phyloP scores from a whole-genome alignment of 345 rosid species.

The Aquilaria sinensis region DNA sequence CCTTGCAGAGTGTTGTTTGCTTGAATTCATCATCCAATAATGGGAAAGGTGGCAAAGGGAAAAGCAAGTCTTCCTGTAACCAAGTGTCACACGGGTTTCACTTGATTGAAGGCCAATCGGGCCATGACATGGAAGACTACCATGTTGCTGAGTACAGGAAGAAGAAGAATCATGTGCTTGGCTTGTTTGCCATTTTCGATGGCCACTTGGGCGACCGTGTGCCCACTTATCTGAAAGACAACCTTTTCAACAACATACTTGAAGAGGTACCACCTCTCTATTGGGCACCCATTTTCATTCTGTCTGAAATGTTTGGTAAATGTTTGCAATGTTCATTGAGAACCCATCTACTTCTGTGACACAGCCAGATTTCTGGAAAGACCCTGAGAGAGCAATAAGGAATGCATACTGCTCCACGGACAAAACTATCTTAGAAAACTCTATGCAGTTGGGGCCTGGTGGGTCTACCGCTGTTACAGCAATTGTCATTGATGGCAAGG shows the following conservation, averaged over 20 bases:
- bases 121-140: slow-evolving; percentile 61
- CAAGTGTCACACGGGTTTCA: slow-evolving; percentile 47
- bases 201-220: slow-evolving; percentile 61
- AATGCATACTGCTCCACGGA: slow-evolving; percentile 47
- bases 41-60: slow-evolving; percentile 48
- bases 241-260: slow-evolving; percentile 45
- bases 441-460: slow-evolving; percentile 50
- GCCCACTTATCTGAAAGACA: slow-evolving; percentile 42
- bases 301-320: background rate
- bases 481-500: slow-evolving; percentile 50
- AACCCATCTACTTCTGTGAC: background rate
- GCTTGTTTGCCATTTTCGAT: slow-evolving; percentile 52
- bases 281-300: background rate
- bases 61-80: slow-evolving; percentile 28
- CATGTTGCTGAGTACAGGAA: slow-evolving; percentile 47
- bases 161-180: slow-evolving; percentile 40
- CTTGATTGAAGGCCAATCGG: slow-evolving; percentile 54
- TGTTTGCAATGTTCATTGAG: background rate
- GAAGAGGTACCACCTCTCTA: slow-evolving; percentile 27
- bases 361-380: slow-evolving; percentile 46
- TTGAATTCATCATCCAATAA: slow-evolving; percentile 32
- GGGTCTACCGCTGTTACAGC: slow-evolving; percentile 67
- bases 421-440: slow-evolving; percentile 38
- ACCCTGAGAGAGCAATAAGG: slow-evolving; percentile 34
- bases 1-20: slow-evolving; percentile 27